Percentiles rank a stretch among this genome's conserved stretches.
Evolutionary conservation across 169 alveolate species (phyloP).

Genomic region (Cryptosporidium sp.): DNA sequence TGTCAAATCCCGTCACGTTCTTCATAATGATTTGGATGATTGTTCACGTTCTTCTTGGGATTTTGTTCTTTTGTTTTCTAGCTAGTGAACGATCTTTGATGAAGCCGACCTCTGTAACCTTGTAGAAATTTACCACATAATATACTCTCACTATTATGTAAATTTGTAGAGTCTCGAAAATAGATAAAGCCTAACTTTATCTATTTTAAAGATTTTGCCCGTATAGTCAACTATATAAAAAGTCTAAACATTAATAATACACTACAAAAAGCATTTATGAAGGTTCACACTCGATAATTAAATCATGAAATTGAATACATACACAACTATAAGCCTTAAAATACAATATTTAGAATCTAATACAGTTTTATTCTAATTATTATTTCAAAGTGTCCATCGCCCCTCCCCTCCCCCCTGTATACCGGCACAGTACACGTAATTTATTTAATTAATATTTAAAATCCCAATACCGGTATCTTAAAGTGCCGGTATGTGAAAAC

Average conservation of each 20-base stretch:
- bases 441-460: neutral
- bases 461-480: constrained; percentile 3
- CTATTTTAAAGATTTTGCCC: too few species aligned
- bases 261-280: neutral
- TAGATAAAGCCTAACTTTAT: too few species aligned
- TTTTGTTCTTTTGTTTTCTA: constrained; percentile 47
- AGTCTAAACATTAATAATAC: too few species aligned
- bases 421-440: constrained; percentile 40
- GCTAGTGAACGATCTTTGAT: constrained; percentile 59
- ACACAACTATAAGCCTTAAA: neutral
- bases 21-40: constrained; percentile 59
- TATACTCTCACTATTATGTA: neutral
- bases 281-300: too few species aligned
- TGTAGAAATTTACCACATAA: neutral
- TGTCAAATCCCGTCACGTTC: constrained; percentile 46
- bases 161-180: neutral
- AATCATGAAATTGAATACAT: too few species aligned
- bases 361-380: neutral
- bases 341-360: neutral
- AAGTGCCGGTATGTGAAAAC: constrained; percentile 14
- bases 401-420: neutral
- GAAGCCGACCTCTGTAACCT: constrained; percentile 63
- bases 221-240: neutral
- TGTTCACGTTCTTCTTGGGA: constrained; percentile 52
- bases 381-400: too few species aligned